These are phyloP conservation scores for Nadsonia commutata DNA, from an alignment of 1,139 yeast genomes.

Conservation along the genomic window DNA sequence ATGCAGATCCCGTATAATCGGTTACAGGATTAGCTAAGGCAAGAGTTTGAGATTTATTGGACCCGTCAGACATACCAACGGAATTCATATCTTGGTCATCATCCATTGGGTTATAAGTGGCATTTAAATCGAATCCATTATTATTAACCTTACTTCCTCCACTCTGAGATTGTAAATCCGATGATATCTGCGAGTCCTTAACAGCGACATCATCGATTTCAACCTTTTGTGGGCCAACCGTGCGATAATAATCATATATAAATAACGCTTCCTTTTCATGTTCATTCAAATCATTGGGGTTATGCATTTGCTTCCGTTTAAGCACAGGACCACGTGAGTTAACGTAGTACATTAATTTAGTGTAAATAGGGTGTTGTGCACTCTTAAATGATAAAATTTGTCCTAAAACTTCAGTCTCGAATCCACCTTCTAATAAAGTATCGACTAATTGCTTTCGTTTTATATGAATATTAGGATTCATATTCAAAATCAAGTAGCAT, in stretches of 20 bases:
- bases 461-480: background rate
- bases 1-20: background rate
- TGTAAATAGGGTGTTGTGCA: background rate
- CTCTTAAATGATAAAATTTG: background rate
- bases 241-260: background rate
- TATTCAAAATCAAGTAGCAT: background rate
- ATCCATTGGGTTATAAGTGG: background rate
- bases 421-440: background rate
- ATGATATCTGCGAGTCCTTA: background rate
- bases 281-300: background rate
- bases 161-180: background rate
- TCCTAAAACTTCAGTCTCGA: background rate
- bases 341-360: background rate
- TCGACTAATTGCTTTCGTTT: background rate
- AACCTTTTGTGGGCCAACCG: background rate
- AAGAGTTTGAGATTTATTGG: too few relatives aligned
- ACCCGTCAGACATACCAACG: background rate
- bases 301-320: background rate
- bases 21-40: too few relatives aligned
- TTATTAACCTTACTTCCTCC: too few relatives aligned
- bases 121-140: background rate
- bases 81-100: background rate
- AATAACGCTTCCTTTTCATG: background rate
- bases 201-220: background rate
- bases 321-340: background rate